These are phyloP conservation scores for Plasmodium vinckei DNA, from an alignment of 169 alveolate species.

Conservation along the genomic window DNA sequence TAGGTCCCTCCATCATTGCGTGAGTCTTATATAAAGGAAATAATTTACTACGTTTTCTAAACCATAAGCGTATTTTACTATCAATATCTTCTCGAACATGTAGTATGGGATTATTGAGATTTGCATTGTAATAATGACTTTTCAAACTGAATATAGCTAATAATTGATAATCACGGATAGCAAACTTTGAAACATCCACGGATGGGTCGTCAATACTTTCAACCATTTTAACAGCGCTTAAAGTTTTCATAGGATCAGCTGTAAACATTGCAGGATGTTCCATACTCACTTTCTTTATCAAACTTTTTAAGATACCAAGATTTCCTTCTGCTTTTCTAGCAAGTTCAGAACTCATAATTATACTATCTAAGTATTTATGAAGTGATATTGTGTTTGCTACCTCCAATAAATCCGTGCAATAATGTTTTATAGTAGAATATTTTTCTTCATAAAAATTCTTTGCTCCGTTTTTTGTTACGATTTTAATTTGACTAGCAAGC, in stretches of 20 bases:
- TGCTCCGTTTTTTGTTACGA: not conserved
- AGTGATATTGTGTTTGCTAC: not conserved
- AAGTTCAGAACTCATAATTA: too few relatives aligned
- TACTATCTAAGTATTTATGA: not conserved
- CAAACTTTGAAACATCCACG: not conserved
- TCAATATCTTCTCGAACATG: slow-evolving; percentile 7
- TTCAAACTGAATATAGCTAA: slow-evolving; percentile 25
- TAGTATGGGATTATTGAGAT: slow-evolving; percentile 20
- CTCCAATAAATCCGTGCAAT: slow-evolving; percentile 6
- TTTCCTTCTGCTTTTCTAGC: too few relatives aligned
- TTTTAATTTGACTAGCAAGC: slow-evolving; percentile 20
- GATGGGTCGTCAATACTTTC: not conserved
- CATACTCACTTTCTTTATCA: not conserved
- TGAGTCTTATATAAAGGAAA: slow-evolving; percentile 3
- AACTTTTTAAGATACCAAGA: not conserved
- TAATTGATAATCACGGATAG: slow-evolving; percentile 32
- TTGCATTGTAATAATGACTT: slow-evolving; percentile 53
- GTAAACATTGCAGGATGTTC: slow-evolving; percentile 8
- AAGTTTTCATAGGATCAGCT: not conserved
- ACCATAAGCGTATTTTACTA: slow-evolving; percentile 14
- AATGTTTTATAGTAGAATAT: not conserved
- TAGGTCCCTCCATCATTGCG: not conserved
- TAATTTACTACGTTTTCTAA: slow-evolving; percentile 52
- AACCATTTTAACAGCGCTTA: not conserved
- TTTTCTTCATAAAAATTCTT: too few relatives aligned